These are phyloP conservation scores for Coemansia sp. DNA, from an alignment of 192 early-diverging fungal species.

Conservation along the genomic window DNA sequence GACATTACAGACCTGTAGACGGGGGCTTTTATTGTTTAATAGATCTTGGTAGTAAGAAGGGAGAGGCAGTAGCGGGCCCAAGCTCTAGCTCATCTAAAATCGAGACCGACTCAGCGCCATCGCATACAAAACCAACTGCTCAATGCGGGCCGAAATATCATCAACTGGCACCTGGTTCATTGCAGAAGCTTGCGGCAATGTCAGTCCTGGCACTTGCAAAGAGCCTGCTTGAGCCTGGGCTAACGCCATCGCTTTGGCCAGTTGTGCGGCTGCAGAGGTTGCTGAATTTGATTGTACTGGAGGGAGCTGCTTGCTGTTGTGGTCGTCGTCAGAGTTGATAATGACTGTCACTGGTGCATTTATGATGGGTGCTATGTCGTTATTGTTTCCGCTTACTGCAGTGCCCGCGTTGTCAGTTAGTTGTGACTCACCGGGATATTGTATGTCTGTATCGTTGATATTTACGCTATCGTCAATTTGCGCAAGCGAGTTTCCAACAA, in stretches of 20 bases:
- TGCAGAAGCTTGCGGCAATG: neutral
- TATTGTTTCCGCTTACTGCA: slow-evolving; percentile 46
- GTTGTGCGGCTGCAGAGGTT: neutral
- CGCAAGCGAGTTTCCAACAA: slow-evolving; percentile 36
- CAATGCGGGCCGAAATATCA: slow-evolving; percentile 10
- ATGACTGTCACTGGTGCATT: slow-evolving; percentile 52
- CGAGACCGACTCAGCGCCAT: slow-evolving; percentile 21
- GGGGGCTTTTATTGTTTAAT: neutral
- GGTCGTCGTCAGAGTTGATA: slow-evolving; percentile 20
- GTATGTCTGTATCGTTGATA: slow-evolving; percentile 20
- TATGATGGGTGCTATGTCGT: slow-evolving; percentile 50
- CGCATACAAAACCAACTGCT: slow-evolving; percentile 28
- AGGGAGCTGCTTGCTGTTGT: neutral
- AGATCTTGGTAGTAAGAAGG: neutral
- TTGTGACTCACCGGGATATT: slow-evolving; percentile 35
- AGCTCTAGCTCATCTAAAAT: neutral
- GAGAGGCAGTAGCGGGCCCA: neutral
- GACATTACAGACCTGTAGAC: slow-evolving; percentile 48
- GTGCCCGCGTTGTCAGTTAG: slow-evolving; percentile 46
- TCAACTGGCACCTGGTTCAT: neutral
- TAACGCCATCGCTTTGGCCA: too few relatives aligned
- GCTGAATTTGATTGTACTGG: neutral
- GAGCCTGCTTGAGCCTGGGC: too few relatives aligned
- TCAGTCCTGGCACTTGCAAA: too few relatives aligned
- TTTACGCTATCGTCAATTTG: slow-evolving; percentile 41